Base-by-base conservation (phyloP, 2,329 filamentous ascomycete genomes). In the Talaromyces sp. region DNA sequence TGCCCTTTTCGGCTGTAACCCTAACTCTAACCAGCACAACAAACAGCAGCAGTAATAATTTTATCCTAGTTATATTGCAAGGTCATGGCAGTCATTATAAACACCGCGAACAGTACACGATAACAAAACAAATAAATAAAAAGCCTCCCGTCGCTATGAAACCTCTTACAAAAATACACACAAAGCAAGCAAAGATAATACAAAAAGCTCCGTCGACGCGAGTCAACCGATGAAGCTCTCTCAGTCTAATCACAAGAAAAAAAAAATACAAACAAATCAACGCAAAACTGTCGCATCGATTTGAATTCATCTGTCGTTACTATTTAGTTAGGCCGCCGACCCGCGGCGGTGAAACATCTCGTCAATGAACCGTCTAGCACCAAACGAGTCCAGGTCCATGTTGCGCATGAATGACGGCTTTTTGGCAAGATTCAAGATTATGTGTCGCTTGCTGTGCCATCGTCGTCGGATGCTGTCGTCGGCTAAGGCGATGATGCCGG, bases 401-500 rank as follows among this genome's bases (percentile, higher is more conserved):
- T 85, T 82, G 70, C 82, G 76, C 52, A 81, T 81, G 59, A 84
- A 74, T 9, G 80, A 79, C 29, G 77, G 72, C 63, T 72, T 79
- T 64, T 79, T 78, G 9, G 85, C 83, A 24, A 85, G 77, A 32
- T 79, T 77, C 67, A 85, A 72, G 56, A 79, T 78, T 17, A 80
- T 80, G 59, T 75, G 75, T 60, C 79, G 78, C 66, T 82, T 83
- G 48, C 79, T 77, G 67, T 85, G 86, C 85, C 91, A 94, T 61
- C 85, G 85, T 63, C 85, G 83, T 75, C 90, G 90, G 79, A 97
- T 96, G 77, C 87, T 91, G 76, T 97, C 91, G 70, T 97, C 93
- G 56, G 95, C 88, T 51, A 97, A 85, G 8, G 90, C 86, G 67
- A 96, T 87, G 66, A 97, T 83, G 26, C 93, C 93, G n/a, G 92